Evolutionary conservation across 441 rosid species (phyloP).

Genomic region (Aquilaria agallochum): DNA sequence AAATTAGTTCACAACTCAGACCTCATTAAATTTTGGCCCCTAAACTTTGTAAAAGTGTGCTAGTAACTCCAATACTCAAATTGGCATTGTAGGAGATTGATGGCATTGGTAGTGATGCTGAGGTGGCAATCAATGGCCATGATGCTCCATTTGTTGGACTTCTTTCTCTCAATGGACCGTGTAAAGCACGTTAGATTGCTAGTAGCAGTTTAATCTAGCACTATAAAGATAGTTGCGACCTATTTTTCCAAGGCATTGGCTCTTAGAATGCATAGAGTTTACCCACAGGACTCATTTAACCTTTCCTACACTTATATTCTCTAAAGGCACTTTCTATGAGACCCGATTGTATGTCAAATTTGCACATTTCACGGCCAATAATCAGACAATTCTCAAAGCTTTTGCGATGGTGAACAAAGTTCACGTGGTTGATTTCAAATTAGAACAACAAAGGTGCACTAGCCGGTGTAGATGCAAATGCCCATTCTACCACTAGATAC

Average conservation of each 20-base stretch:
- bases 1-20: too few relatives aligned
- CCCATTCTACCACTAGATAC: slow-evolving; percentile 50
- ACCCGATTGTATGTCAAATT: slow-evolving; percentile 59
- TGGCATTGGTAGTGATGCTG: too few relatives aligned
- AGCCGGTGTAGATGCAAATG: slow-evolving; percentile 72
- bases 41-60: too few relatives aligned
- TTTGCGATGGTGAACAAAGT: slow-evolving; percentile 39
- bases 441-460: slow-evolving; percentile 51
- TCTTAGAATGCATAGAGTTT: slow-evolving; percentile 29
- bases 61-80: too few relatives aligned
- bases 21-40: too few relatives aligned
- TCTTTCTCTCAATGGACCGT: too few relatives aligned
- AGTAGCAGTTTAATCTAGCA: slow-evolving; percentile 47
- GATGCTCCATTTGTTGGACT: too few relatives aligned
- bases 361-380: slow-evolving; percentile 60
- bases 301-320: slow-evolving; percentile 36
- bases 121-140: too few relatives aligned
- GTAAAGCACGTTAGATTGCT: slow-evolving; percentile 50
- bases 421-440: slow-evolving; percentile 54
- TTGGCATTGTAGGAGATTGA: too few relatives aligned
- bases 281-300: slow-evolving; percentile 38
- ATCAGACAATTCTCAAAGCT: slow-evolving; percentile 61
- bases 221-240: slow-evolving; percentile 65
- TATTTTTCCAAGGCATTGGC: slow-evolving; percentile 35
- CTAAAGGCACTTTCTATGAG: slow-evolving; percentile 63